These are phyloP conservation scores for Coemansia sp. DNA, from an alignment of 192 early-diverging fungal genomes.

Conservation along the genomic window DNA sequence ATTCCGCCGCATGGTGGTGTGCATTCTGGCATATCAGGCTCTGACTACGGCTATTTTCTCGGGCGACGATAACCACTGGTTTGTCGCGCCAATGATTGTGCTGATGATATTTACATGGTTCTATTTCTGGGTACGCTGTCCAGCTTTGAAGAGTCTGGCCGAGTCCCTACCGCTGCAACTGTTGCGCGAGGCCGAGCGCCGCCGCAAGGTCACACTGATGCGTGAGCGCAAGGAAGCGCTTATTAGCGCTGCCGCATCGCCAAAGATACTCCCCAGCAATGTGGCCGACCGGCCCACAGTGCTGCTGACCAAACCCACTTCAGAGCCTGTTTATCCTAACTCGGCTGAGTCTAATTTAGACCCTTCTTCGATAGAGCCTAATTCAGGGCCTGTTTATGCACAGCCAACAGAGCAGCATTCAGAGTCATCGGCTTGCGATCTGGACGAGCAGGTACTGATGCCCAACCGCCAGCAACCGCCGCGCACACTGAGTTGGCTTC, in stretches of 20 bases:
- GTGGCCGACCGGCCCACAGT: not conserved
- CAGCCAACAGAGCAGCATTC: not conserved
- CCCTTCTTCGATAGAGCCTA: too few relatives aligned
- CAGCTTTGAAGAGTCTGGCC: conserved; percentile 19
- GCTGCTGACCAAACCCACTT: not conserved
- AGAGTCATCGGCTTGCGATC: not conserved
- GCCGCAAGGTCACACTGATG: conserved; percentile 20
- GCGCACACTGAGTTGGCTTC: conserved; percentile 10
- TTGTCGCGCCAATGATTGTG: conserved; percentile 46
- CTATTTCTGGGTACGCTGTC: conserved; percentile 45
- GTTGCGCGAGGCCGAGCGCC: conserved; percentile 43
- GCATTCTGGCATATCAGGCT: conserved; percentile 64
- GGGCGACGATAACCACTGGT: conserved; percentile 55
- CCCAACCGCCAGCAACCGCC: conserved; percentile 5
- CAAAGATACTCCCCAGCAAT: not conserved
- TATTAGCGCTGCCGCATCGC: not conserved
- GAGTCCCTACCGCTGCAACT: conserved; percentile 47
- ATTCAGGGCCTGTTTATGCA: too few relatives aligned
- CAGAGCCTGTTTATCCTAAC: not conserved
- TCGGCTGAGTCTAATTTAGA: not conserved
- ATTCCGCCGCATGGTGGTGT: conserved; percentile 63
- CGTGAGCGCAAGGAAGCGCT: conserved; percentile 11
- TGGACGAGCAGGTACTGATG: conserved; percentile 18
- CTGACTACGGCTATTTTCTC: conserved; percentile 64
- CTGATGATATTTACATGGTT: conserved; percentile 47